Evolutionary conservation across 495 filamentous ascomycete genomes (phyloP), one percentile per base, ranked within the genome.

Genomic region (Xylaria telfairii): DNA sequence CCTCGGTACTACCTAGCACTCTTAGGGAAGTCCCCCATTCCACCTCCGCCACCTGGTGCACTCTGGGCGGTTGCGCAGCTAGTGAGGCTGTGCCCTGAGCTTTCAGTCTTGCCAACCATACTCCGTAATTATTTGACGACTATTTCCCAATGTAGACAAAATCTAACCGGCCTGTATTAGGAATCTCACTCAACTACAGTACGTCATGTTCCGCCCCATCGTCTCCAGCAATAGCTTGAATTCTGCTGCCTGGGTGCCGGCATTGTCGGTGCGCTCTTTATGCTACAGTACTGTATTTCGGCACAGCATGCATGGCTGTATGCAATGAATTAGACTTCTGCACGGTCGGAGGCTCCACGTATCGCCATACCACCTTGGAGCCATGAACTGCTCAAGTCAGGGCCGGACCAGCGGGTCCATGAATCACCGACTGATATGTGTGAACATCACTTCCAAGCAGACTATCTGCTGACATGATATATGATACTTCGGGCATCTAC

Each of bases 71-170:
- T 70, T 53, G 62, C 67, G 67, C 19, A 49, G 42, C 67, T 49
- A n/a, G 4, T 53, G 67, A 61, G 67, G 67, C 67, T 69, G 67
- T 69, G 67, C 56, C 21, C 13, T 42, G 37, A 42, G n/a, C 34
- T 41, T n/a, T n/a, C n/a, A n/a, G n/a, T n/a, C n/a, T n/a, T n/a
- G n/a, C n/a, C n/a, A n/a, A n/a, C n/a, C n/a, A n/a, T n/a, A n/a
- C n/a, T n/a, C n/a, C n/a, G n/a, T n/a, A n/a, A n/a, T n/a, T n/a
- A n/a, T n/a, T n/a, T n/a, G n/a, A n/a, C n/a, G n/a, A 34, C 54
- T 34, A 32, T 19, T 56, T 39, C 57, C 37, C n/a, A 41, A 61
- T 61, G 4, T 15, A 26, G 37, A 39, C 28, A 39, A 61, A 61
- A 12, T 37, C 57, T 24, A 9, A 26, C 37, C 41, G 57, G 57